These are phyloP conservation scores for Phytopythium delawarense DNA, from an alignment of 352 stramenopile species.

Conservation along the genomic window DNA sequence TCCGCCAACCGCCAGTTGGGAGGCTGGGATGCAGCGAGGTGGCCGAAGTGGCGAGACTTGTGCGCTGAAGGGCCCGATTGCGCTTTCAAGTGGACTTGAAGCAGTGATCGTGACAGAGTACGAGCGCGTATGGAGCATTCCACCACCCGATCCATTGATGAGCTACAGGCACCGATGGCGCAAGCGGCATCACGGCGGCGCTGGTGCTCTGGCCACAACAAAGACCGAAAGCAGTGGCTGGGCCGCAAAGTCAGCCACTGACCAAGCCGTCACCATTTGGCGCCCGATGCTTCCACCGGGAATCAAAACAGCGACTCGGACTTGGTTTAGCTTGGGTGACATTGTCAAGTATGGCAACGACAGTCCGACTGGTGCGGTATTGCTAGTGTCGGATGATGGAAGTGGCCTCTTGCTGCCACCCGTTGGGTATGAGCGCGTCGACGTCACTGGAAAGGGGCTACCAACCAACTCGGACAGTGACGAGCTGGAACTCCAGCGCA, in stretches of 20 bases:
- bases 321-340: constrained; percentile 75
- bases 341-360: constrained; percentile 63
- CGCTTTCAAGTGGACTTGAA: constrained; percentile 65
- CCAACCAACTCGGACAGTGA: constrained; percentile 73
- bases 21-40: constrained; percentile 34
- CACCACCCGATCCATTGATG: constrained; percentile 68
- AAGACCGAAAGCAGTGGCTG: constrained; percentile 13
- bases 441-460: constrained; percentile 79
- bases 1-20: constrained; percentile 33
- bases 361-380: constrained; percentile 41
- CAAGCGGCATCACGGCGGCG: constrained; percentile 23
- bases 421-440: constrained; percentile 74
- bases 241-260: constrained; percentile 35
- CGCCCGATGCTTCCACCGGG: constrained; percentile 41
- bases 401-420: constrained; percentile 52
- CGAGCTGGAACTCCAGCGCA: constrained; percentile 63
- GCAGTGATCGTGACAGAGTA: constrained; percentile 70
- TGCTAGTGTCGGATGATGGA: constrained; percentile 56
- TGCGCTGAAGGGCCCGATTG: constrained; percentile 70
- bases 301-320: constrained; percentile 26
- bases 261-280: constrained; percentile 74
- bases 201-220: background rate
- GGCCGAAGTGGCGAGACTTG: constrained; percentile 34
- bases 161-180: constrained; percentile 83
- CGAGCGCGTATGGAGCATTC: constrained; percentile 80